Conservation (phyloP, 2,329 filamentous ascomycete genomes). For the Pseudogymnoascus sp. region DNA sequence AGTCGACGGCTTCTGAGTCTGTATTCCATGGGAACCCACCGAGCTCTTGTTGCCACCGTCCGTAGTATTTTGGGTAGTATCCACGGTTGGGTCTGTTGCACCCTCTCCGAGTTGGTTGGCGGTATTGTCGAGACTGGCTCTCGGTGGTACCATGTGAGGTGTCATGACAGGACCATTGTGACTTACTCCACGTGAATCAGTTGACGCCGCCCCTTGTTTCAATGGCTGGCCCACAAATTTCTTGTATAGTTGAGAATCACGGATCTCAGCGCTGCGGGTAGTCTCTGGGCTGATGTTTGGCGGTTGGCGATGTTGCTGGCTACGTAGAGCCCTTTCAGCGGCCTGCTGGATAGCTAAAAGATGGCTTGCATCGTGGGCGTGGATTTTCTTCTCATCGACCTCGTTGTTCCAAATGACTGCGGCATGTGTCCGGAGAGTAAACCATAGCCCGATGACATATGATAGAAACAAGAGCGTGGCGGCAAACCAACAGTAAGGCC, state of each 20-base stretch:
- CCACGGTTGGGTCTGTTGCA: slow-evolving; percentile 80
- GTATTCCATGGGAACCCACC: slow-evolving; percentile 16
- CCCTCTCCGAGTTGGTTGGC: slow-evolving; percentile 88
- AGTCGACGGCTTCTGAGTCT: slow-evolving; percentile 18
- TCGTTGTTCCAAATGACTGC: slow-evolving; percentile 95
- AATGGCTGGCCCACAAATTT: slow-evolving; percentile 86
- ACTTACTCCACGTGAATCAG: slow-evolving; percentile 23
- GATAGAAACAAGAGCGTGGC: slow-evolving; percentile 81
- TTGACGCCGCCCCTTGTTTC: slow-evolving; percentile 49
- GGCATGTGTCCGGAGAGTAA: slow-evolving; percentile 90
- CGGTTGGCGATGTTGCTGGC: slow-evolving; percentile 22
- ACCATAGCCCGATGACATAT: slow-evolving; percentile 89
- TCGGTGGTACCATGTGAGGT: slow-evolving; percentile 72
- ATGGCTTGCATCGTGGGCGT: slow-evolving; percentile 24
- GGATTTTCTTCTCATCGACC: slow-evolving; percentile 63
- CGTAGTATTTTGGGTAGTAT: slow-evolving; percentile 72
- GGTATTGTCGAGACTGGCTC: slow-evolving; percentile 72
- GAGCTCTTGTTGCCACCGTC: slow-evolving; percentile 45
- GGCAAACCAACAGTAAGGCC: slow-evolving; percentile 87
- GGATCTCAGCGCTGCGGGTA: slow-evolving; percentile 52
- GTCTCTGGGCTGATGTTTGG: slow-evolving; percentile 19
- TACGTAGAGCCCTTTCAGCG: slow-evolving; percentile 17
- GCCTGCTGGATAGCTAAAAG: slow-evolving; percentile 16
- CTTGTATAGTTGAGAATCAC: slow-evolving; percentile 85
- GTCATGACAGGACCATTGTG: slow-evolving; percentile 42